Evolutionary conservation across 805 yeast genomes (phyloP), one percentile per base, ranked within the genome.

Genomic region (Zygotorulaspora sp.): DNA sequence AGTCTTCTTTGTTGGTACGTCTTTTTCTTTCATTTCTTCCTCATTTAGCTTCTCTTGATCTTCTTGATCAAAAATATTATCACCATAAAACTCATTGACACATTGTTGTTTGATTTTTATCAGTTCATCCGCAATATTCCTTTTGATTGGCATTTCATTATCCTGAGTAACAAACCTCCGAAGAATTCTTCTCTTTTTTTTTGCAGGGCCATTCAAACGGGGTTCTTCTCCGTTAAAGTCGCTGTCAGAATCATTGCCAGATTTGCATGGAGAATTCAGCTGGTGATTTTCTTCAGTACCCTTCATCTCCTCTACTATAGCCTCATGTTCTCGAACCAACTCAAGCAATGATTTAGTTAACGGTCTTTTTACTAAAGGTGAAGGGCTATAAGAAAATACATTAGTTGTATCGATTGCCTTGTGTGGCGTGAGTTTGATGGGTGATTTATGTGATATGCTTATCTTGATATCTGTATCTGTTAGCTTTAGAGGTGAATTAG

Each of bases 401-500:
- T 34, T 29, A 13, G 8, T 26, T 7, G 30, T 23, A 11, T 11
- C 33, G 25, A 22, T 5, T 20, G 27, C 32, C 30, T 43, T 43
- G 19, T 29, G 37, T 5, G 54, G 53, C 5, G 55, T 45, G 10
- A 34, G 39, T 20, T 32, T 36, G 11, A 35, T 28, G 12, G 47
- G 44, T 16, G 45, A 43, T 7, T 19, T 37, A n/a, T 31, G 36
- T n/a, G 12, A 25, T 30, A 59, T 57, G 38, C 65, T 57, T 35
- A 67, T 59, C 11, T 61, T 64, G 6, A 56, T 33, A 52, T 65
- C 38, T 43, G 60, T 48, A 63, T 64, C 44, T 62, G 63, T 45
- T 61, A 56, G 24, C 53, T 58, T 44, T 34, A 54, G 19, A 7
- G 60, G 57, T 7, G 58, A 49, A 30, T 52, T 56, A 5, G 64